Evolutionary conservation across 768 basidiomycete species (phyloP).

Genomic region (Favolaschia claudopus): DNA sequence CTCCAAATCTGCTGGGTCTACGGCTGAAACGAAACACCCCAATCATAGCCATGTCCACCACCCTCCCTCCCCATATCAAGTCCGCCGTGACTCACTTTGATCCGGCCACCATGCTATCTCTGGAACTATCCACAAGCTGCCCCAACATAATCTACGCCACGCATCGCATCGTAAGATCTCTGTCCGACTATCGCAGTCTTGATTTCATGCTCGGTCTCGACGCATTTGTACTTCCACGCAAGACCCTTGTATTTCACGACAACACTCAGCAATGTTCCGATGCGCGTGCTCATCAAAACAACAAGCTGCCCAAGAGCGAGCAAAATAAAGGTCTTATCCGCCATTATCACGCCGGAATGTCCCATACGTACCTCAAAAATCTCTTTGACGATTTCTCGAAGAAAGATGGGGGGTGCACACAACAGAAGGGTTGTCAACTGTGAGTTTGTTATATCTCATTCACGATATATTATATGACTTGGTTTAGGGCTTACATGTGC

Average conservation of each 20-base stretch:
- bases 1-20: slow-evolving; percentile 24
- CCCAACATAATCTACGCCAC: slow-evolving; percentile 39
- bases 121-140: slow-evolving; percentile 30
- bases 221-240: slow-evolving; percentile 2
- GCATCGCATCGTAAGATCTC: slow-evolving; percentile 26
- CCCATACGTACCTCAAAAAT: slow-evolving; percentile 29
- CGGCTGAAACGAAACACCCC: slow-evolving; percentile 15
- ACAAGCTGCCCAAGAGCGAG: slow-evolving; percentile 12
- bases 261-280: slow-evolving; percentile 12
- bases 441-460: slow-evolving; percentile 17
- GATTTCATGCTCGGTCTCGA: slow-evolving; percentile 29
- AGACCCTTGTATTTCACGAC: slow-evolving; percentile 27
- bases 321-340: slow-evolving; percentile 23
- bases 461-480: background rate
- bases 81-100: slow-evolving; percentile 10
- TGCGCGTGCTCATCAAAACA: slow-evolving; percentile 16
- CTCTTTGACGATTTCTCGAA: slow-evolving; percentile 27
- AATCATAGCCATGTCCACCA: slow-evolving; percentile 29
- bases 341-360: slow-evolving; percentile 40
- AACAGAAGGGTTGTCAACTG: slow-evolving; percentile 24
- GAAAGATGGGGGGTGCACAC: slow-evolving; percentile 18
- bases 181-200: slow-evolving; percentile 33
- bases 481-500: background rate
- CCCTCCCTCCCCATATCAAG: slow-evolving; percentile 33
- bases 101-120: slow-evolving; percentile 5